Conservation (phyloP, 768 basidiomycete species). For the Porpolomopsis calyptriformis region DNA sequence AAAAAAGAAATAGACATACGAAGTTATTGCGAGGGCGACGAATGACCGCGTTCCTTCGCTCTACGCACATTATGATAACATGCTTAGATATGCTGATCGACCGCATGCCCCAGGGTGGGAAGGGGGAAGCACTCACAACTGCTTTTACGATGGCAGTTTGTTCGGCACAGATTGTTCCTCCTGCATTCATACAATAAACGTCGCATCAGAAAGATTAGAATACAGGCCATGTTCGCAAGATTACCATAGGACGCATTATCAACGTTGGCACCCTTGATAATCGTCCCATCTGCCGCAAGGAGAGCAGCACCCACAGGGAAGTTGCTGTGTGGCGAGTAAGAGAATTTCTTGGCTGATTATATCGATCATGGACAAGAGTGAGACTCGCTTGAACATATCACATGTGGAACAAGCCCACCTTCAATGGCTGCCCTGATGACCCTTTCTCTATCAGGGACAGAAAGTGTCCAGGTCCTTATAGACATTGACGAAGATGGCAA, state of each 20-base stretch:
- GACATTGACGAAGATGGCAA: no score
- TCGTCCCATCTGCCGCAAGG: slow-evolving; percentile 52
- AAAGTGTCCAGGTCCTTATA: no score
- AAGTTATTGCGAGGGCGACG: slow-evolving; percentile 67
- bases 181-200: slow-evolving; percentile 26
- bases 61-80: slow-evolving; percentile 29
- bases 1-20: slow-evolving; percentile 32
- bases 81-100: background rate
- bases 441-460: no score
- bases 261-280: slow-evolving; percentile 82
- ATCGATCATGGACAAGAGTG: background rate
- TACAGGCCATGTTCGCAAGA: no score
- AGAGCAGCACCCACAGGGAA: slow-evolving; percentile 90
- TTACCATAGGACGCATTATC: slow-evolving; percentile 93
- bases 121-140: slow-evolving; percentile 66
- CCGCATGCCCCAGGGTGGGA: no score
- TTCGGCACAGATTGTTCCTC: slow-evolving; percentile 89
- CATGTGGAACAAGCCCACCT: background rate
- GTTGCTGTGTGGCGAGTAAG: slow-evolving; percentile 81
- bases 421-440: background rate
- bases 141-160: slow-evolving; percentile 93
- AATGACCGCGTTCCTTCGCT: slow-evolving; percentile 70
- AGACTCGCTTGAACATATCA: no score
- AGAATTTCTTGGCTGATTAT: slow-evolving; percentile 48
- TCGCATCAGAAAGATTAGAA: background rate